Percentiles rank a stretch among this genome's conserved stretches.
These are phyloP conservation scores for Barbarea vulgaris DNA, from an alignment of 345 rosid species.

Conservation along the genomic window DNA sequence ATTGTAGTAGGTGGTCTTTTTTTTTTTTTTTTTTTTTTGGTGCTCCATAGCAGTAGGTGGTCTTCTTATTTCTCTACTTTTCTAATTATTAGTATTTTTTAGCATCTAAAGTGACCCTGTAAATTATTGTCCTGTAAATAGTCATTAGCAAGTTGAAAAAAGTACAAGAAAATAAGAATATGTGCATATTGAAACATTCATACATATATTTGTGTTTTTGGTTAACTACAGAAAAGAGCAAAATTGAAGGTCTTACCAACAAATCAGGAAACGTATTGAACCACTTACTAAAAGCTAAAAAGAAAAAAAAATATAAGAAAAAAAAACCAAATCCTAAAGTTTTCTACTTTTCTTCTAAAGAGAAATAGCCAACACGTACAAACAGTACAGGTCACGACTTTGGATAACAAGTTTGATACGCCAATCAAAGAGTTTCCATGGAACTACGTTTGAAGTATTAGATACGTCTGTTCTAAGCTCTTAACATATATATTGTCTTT, in stretches of 20 bases:
- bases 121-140: slow-evolving; percentile 7
- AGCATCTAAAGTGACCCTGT: slow-evolving; percentile 11
- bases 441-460: background rate
- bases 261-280: background rate
- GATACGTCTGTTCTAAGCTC: background rate
- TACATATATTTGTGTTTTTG: background rate
- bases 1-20: slow-evolving; percentile 18
- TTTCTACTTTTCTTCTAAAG: background rate
- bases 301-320: no score
- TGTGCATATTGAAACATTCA: background rate
- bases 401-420: background rate
- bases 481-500: background rate
- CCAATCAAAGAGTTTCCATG: background rate
- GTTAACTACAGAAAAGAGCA: background rate
- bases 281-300: background rate
- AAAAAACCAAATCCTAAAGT: background rate
- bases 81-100: background rate
- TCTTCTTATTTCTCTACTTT: slow-evolving; percentile 16
- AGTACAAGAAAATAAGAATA: background rate
- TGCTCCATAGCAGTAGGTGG: slow-evolving; percentile 3
- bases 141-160: background rate
- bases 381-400: background rate
- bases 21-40: background rate
- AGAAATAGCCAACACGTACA: background rate
- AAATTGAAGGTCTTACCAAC: background rate